These are phyloP conservation scores for Colletotrichum falcatum DNA, from an alignment of 2,329 filamentous ascomycete species.

Conservation along the genomic window DNA sequence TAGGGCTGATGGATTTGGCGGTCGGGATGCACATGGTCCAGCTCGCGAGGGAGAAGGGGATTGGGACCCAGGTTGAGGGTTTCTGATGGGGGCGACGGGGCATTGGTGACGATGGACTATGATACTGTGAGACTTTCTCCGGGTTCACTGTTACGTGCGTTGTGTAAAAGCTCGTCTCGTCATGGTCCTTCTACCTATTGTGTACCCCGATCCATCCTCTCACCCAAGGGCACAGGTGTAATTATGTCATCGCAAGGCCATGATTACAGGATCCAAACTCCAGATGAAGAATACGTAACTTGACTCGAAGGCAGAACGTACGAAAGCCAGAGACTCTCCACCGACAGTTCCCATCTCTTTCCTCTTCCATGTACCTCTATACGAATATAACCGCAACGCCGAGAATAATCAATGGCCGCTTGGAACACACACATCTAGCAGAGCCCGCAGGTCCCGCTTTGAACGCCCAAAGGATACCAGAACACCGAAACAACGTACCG, in stretches of 20 bases:
- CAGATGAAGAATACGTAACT: too few relatives aligned
- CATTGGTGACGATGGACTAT: background rate
- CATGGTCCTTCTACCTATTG: background rate
- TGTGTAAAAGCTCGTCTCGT: background rate
- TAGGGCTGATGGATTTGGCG: slow-evolving; percentile 75
- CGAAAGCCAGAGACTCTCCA: background rate
- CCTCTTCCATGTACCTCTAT: background rate
- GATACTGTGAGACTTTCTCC: background rate
- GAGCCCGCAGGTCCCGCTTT: background rate
- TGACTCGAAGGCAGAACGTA: background rate
- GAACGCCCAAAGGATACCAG: background rate
- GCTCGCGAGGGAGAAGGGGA: slow-evolving; percentile 64
- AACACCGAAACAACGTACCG: background rate
- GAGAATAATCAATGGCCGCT: background rate
- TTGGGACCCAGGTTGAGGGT: slow-evolving; percentile 65
- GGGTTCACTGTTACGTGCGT: background rate
- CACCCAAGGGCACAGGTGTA: background rate
- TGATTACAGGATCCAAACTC: background rate
- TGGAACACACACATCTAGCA: background rate
- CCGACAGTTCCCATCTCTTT: background rate
- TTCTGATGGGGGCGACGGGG: slow-evolving; percentile 55
- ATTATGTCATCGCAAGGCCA: background rate
- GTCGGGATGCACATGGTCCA: slow-evolving; percentile 69
- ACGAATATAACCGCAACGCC: background rate
- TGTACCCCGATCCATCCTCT: background rate